A percentile compares a stretch with the other conserved stretches of the same genome.
Conservation (phyloP, 2,329 filamentous ascomycete species). For the Xylariaceae sp. region DNA sequence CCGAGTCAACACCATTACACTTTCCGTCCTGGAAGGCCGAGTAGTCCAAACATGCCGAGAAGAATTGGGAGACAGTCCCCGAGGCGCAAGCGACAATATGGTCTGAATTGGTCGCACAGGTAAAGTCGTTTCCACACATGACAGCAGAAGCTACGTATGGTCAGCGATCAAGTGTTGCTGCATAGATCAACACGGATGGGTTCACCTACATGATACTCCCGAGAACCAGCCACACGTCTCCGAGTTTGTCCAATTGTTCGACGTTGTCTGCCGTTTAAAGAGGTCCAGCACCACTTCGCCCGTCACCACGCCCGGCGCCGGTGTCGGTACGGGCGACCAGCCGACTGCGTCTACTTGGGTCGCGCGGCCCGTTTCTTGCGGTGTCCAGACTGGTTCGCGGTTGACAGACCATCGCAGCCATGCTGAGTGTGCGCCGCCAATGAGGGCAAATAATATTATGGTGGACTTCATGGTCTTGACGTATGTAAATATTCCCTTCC, state of each 20-base stretch:
- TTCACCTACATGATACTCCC: constrained; percentile 24
- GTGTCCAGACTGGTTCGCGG: constrained; percentile 9
- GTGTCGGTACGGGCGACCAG: constrained; percentile 23
- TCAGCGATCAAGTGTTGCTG: background rate
- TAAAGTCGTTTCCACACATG: constrained; percentile 16
- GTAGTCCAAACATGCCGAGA: constrained; percentile 31
- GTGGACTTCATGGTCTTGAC: constrained; percentile 12
- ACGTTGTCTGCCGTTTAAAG: constrained; percentile 8
- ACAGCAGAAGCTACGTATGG: constrained; percentile 17
- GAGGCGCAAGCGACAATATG: constrained; percentile 33
- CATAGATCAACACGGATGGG: too few relatives aligned
- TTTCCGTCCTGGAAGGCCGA: constrained; percentile 24
- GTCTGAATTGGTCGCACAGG: constrained; percentile 28
- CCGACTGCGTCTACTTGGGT: constrained; percentile 6
- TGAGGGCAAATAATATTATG: constrained; percentile 8
- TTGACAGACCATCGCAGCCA: constrained; percentile 21
- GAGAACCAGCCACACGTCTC: constrained; percentile 27
- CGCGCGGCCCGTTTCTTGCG: constrained; percentile 15
- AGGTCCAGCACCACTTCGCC: constrained; percentile 15
- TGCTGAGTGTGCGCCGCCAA: constrained; percentile 11
- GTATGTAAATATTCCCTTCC: background rate
- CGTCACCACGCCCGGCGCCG: constrained; percentile 13
- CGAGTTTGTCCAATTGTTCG: constrained; percentile 20
- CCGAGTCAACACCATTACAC: constrained; percentile 22
- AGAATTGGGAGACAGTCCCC: constrained; percentile 27